Percentiles rank a stretch among this genome's conserved stretches.
Evolutionary conservation across 2,329 filamentous ascomycete species (phyloP).

Genomic region (Leptoxyphium fumago): DNA sequence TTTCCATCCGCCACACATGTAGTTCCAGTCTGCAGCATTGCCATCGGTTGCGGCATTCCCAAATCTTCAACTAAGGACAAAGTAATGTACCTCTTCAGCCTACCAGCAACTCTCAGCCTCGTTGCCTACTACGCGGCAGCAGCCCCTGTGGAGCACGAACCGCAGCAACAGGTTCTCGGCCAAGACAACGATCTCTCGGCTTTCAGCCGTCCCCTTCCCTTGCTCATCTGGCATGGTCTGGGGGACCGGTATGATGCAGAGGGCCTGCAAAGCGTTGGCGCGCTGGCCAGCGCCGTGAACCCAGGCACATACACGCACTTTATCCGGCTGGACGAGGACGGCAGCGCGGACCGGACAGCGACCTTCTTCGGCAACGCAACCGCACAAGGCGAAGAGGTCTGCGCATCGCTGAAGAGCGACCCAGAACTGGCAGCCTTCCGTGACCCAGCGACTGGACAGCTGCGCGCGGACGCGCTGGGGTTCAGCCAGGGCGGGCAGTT

Average conservation of each 20-base stretch:
- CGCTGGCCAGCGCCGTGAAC: conserved; percentile 56
- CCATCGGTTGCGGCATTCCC: too few relatives aligned
- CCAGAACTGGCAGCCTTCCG: conserved; percentile 50
- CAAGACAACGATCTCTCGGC: neutral
- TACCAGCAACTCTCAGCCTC: conserved; percentile 6
- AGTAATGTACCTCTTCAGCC: conserved; percentile 6
- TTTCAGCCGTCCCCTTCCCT: conserved; percentile 48
- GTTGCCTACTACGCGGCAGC: conserved; percentile 4
- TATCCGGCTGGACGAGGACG: conserved; percentile 54
- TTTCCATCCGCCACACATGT: too few relatives aligned
- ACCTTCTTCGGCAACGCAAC: conserved; percentile 89
- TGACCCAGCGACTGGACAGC: conserved; percentile 48
- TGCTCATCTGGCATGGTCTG: conserved; percentile 90
- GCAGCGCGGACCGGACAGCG: conserved; percentile 57
- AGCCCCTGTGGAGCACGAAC: neutral
- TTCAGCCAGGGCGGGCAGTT: conserved; percentile 96
- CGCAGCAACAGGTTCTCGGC: neutral
- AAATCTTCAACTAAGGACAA: neutral
- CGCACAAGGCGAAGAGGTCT: conserved; percentile 60
- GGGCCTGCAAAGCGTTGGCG: conserved; percentile 55
- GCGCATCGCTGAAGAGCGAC: conserved; percentile 58
- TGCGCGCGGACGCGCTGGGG: conserved; percentile 65
- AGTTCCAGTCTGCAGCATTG: too few relatives aligned
- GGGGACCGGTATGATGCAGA: conserved; percentile 62
- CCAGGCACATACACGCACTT: conserved; percentile 76